phyloP scores from a whole-genome alignment of 2,329 filamentous ascomycete genomes.

The Hymenoscyphus occultus region DNA sequence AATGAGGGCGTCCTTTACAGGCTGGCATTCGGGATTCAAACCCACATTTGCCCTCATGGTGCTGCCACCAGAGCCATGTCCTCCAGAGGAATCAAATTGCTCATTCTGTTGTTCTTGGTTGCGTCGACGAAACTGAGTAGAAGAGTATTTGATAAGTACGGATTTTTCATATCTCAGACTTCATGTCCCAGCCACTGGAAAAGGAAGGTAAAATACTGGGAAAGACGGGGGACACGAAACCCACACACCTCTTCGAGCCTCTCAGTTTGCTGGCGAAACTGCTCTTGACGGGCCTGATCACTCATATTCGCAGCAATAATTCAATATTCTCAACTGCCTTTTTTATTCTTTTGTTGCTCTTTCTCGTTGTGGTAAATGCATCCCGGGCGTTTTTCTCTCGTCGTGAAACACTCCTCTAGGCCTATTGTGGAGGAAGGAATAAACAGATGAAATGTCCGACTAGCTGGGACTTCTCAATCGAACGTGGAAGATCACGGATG shows the following conservation, averaged over 20 bases:
- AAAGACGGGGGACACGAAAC: not conserved
- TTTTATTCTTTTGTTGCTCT: not conserved
- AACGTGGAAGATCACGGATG: not conserved
- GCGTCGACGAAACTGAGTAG: constrained; percentile 2
- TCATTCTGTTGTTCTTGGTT: not conserved
- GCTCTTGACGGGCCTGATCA: constrained; percentile 16
- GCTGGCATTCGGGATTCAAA: not conserved
- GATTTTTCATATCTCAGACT: not conserved
- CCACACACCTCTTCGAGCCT: constrained; percentile 22
- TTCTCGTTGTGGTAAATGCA: constrained; percentile 5
- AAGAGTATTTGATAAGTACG: not conserved
- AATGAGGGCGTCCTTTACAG: constrained; percentile 6
- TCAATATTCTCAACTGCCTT: not conserved
- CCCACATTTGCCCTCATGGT: not conserved
- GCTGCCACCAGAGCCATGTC: not conserved
- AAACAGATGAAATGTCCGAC: not conserved
- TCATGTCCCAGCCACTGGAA: too few species aligned
- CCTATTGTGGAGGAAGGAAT: not conserved
- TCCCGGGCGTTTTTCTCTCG: not conserved
- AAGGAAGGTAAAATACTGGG: not conserved
- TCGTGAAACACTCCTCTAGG: constrained; percentile 5
- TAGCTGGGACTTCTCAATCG: not conserved
- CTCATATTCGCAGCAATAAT: constrained; percentile 9
- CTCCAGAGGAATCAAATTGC: not conserved
- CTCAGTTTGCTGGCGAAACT: constrained; percentile 20